Base-by-base conservation (phyloP, 805 yeast genomes). In the Isabelozyma rhagii region DNA sequence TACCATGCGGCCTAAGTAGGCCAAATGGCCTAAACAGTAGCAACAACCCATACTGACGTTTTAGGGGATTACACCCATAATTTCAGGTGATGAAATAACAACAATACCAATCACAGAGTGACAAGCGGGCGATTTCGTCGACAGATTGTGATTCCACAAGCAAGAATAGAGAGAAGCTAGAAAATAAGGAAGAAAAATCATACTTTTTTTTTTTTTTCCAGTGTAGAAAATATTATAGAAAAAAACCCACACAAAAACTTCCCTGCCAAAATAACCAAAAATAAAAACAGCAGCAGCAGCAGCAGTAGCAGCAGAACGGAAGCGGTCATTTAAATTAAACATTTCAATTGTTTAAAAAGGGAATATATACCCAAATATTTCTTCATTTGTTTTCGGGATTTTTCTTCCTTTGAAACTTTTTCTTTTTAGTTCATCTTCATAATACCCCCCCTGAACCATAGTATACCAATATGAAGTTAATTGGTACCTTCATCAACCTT, bases 401-500 rank as follows among this genome's bases (percentile, higher is more conserved):
- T 31, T 31, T 31, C 8, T 31, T 31, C 10, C 36, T 10, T 13
- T 6, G 25, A 21, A 21, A 7, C 21, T 25, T 21, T 18, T 41
- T 14, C 18, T 17, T 40, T 25, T 39, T 40, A 15, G 34, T 6
- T 25, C 41, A 3, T 8, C 41, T 43, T 21, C 25, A 21, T 21
- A 21, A 21, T 21, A 21, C 25, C 25, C 25, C 25, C 36, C 36
- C n/a, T 10, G 36, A 31, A 31, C 10, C n/a, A 31, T 13, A 9
- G n/a, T 10, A 5, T 13, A 31, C 29, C 48, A 46, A 18, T 39
- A 71, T 72, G 77, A 72, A 59, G 57, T 52, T 64, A 28, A 48
- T 62, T 48, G 60, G 57, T 52, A 69, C 75, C n/a, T 34, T 64
- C 39, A 43, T 71, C 41, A 74, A 73, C 61, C 62, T 72, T 46